These are phyloP conservation scores for Diatrype stigma DNA, from an alignment of 2,329 filamentous ascomycete species.

Conservation along the genomic window DNA sequence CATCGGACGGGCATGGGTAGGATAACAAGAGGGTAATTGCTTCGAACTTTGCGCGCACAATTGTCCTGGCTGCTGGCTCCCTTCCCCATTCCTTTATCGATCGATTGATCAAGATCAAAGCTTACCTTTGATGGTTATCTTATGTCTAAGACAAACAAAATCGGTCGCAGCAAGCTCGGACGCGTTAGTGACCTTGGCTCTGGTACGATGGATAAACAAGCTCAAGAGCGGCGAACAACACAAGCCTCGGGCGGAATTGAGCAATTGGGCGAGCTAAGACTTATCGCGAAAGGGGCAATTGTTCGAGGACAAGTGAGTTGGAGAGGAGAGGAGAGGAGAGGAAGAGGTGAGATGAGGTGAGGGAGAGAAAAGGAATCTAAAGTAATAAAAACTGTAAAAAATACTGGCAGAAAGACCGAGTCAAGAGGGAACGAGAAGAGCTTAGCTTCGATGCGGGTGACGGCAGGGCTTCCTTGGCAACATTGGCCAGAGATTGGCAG, in stretches of 20 bases:
- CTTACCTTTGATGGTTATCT: background rate
- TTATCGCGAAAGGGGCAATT: conserved; percentile 6
- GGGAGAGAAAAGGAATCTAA: conserved; percentile 23
- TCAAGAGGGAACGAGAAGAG: conserved; percentile 19
- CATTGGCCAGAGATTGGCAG: no score
- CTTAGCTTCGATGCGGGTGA: conserved; percentile 23
- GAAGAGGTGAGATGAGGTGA: conserved; percentile 17
- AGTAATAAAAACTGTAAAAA: conserved; percentile 20
- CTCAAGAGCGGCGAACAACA: conserved; percentile 28
- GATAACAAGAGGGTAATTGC: background rate
- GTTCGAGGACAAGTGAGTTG: conserved; percentile 32
- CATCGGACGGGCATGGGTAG: background rate
- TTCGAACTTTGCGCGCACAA: background rate
- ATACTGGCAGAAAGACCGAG: conserved; percentile 16
- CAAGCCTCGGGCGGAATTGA: conserved; percentile 27
- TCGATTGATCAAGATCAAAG: background rate
- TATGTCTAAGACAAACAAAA: background rate
- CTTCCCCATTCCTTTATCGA: background rate
- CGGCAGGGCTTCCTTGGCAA: conserved; percentile 17
- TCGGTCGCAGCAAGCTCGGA: conserved; percentile 5
- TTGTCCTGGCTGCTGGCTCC: background rate
- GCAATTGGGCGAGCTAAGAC: conserved; percentile 9
- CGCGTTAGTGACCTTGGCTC: conserved; percentile 13
- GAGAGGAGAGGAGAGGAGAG: conserved; percentile 17
- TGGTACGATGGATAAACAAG: conserved; percentile 11